Evolutionary conservation across 371 early-diverging fungal species (phyloP), one percentile per base, ranked within the genome.

Genomic region (Fennellomyces sp.): DNA sequence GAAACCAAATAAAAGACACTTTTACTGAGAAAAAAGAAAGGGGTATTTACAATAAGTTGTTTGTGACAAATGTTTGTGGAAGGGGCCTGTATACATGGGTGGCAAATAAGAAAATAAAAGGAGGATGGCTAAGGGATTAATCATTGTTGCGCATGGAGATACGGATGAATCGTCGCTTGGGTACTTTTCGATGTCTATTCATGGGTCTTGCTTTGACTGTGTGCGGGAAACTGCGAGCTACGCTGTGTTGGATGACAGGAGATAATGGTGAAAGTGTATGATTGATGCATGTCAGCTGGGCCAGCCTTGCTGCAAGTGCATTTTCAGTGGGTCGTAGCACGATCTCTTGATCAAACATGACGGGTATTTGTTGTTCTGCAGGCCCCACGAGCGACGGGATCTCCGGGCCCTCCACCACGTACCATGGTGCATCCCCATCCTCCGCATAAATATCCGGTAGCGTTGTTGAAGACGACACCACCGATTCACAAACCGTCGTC

Each of bases 201-300:
- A 31, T 29, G 3, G 47, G 50, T n/a, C 61, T 70, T 3, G 59
- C 63, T 27, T 57, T 75, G 33, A 47, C 69, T 68, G 64, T 70
- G 64, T 71, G 68, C 0, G 87, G 87, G 2, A 76, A 69, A 41
- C 93, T 85, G 28, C 96, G 83, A 68, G 87, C 92, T 0, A 93
- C 84, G 29, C 84, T 84, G 67, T 95, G 90, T 52, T 86, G 87
- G 31, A 93, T 70, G 5, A 83, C 77, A 15, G 89, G 90, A 2
- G 94, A 87, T 28, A 85, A 84, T 1, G 95, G 93, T 10, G 92
- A 89, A 31, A 95, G 83, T 31, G 96, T 94, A 68, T 91, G 94
- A 64, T 95, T 88, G 59, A 88, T 79, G 48, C 73, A 80, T 72
- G 91, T 86, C 60, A 96, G 70, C 52, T 86, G 86, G 0, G 94